These are phyloP conservation scores for Ophiostoma ips DNA, from an alignment of 2,329 filamentous ascomycete genomes.

Conservation along the genomic window DNA sequence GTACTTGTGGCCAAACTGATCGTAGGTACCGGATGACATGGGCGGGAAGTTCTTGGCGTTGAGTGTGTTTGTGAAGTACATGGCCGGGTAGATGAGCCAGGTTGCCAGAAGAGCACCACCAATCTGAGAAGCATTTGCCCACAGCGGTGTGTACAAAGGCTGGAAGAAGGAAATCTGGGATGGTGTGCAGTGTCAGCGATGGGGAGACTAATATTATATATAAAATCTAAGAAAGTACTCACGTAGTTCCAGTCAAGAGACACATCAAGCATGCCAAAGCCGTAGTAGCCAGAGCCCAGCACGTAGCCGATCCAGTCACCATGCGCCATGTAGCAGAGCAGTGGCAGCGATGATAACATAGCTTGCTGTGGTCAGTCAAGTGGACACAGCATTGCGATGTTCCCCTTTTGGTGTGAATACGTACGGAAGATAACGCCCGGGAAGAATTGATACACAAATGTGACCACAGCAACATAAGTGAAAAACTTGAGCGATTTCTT, in stretches of 20 bases:
- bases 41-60: conserved; percentile 27
- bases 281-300: conserved; percentile 27
- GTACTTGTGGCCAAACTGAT: conserved; percentile 20
- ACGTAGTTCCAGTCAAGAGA: conserved; percentile 32
- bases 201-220: no score
- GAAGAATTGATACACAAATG: conserved; percentile 21
- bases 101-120: conserved; percentile 21
- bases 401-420: no score
- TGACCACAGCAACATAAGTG: conserved; percentile 13
- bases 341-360: conserved; percentile 13
- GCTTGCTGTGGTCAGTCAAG: conserved; percentile 1
- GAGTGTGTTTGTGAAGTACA: conserved; percentile 30
- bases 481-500: conserved; percentile 19
- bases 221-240: no score
- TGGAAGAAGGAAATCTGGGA: conserved; percentile 21
- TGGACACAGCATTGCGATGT: neutral
- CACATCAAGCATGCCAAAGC: conserved; percentile 27
- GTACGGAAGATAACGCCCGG: conserved; percentile 19
- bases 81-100: conserved; percentile 24
- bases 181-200: no score
- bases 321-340: conserved; percentile 20
- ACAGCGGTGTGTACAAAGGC: conserved; percentile 22
- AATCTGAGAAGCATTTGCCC: conserved; percentile 23
- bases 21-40: conserved; percentile 20
- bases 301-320: conserved; percentile 21